Base-by-base conservation (phyloP, 495 filamentous ascomycete species). In the Lasiosphaeria miniovina region DNA sequence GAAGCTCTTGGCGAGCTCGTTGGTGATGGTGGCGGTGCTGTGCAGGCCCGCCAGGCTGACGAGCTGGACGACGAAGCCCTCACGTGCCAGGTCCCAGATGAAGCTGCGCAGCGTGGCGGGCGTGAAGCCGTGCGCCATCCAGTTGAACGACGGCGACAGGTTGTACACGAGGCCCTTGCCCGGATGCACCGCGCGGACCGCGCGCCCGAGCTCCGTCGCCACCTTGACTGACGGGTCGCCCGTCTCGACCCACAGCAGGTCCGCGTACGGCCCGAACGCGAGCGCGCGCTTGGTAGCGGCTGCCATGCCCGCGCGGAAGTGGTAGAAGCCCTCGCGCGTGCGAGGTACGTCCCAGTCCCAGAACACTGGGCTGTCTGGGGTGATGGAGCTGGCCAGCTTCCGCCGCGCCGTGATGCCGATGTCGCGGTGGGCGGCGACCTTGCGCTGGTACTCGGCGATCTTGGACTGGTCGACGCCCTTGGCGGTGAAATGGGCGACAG, bases 171-270 rank as follows among this genome's bases (percentile, higher is more conserved):
- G 79, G 41, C 89, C 87, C 80, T 97, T 98, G 54, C 85, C 86
- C 0, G 91, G 89, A 66, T 78, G 75, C 4, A 61, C 75, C 4
- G 70, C 68, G 32, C 87, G 82, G 56, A 98, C 91, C 36, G 93
- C 84, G 3, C 79, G 77, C 1, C 91, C 89, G 62, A 98, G 92
- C 57, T 77, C 77, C 6, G 77, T 75, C 3, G 90, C 90, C 50
- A 94, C 90, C 48, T 83, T 71, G 34, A 98, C 90, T 52, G 84
- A 83, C 8, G 94, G 94, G 66, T 91, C 86, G 36, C 90, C 94
- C 4, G 94, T 98, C 76, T 98, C 94, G 10, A 98, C 88, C 94
- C 94, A 98, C 17, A 98, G 84, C 5, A 98, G 87, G 70, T 98
- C 94, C 5, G 94, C 93, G 71, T 89, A 96, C 3, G 94, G 94